These are phyloP conservation scores for Russula lepida DNA, from an alignment of 768 basidiomycete genomes.

Conservation along the genomic window DNA sequence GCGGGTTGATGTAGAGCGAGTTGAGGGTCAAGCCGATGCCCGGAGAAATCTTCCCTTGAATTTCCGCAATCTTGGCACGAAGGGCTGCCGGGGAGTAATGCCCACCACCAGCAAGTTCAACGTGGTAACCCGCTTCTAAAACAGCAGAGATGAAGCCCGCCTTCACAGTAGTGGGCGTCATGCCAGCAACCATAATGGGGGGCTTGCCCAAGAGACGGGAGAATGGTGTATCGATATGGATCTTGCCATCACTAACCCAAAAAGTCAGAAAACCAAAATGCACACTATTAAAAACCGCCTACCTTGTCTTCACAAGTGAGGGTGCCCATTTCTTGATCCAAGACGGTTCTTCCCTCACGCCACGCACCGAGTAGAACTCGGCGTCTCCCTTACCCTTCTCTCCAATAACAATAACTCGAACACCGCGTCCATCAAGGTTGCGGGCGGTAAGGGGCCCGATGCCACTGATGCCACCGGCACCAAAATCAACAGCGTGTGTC, in stretches of 20 bases:
- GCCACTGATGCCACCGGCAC: slow-evolving; percentile 88
- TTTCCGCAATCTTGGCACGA: slow-evolving; percentile 86
- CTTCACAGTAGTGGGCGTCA: slow-evolving; percentile 97
- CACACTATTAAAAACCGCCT: slow-evolving; percentile 2
- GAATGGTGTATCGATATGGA: slow-evolving; percentile 94
- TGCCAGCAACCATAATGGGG: slow-evolving; percentile 98
- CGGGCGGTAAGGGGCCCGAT: slow-evolving; percentile 86
- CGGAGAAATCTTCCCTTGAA: slow-evolving; percentile 72
- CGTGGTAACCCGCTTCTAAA: slow-evolving; percentile 88
- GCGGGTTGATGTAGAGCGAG: slow-evolving; percentile 95
- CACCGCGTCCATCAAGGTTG: slow-evolving; percentile 88
- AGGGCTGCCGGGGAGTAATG: slow-evolving; percentile 91
- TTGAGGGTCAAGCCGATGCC: slow-evolving; percentile 94
- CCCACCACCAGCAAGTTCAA: slow-evolving; percentile 96
- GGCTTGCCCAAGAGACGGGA: slow-evolving; percentile 93
- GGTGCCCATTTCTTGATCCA: slow-evolving; percentile 91
- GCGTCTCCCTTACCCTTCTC: slow-evolving; percentile 83
- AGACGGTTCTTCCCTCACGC: slow-evolving; percentile 71
- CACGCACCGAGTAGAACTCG: slow-evolving; percentile 66
- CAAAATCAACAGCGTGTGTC: slow-evolving; percentile 94
- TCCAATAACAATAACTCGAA: slow-evolving; percentile 84
- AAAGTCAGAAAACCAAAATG: not conserved
- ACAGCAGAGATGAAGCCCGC: slow-evolving; percentile 91
- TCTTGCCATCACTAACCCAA: slow-evolving; percentile 68
- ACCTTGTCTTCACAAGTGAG: slow-evolving; percentile 83